These are phyloP conservation scores for Rasamsonia emersonii DNA, from an alignment of 2,329 filamentous ascomycete genomes.

Conservation along the genomic window DNA sequence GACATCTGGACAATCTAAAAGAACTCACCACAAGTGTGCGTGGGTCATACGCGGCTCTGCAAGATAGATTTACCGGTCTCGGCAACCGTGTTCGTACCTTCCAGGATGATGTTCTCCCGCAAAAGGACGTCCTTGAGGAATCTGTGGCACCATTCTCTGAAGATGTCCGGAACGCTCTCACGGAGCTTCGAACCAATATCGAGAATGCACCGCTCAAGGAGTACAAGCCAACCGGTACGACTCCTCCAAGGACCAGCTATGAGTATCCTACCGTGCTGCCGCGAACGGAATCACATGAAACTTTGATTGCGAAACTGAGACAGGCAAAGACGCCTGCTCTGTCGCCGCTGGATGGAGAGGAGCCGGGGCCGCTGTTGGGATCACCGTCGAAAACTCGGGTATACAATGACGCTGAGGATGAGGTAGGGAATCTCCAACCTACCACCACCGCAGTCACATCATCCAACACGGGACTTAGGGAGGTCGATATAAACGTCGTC, in stretches of 20 bases:
- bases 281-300: slow-evolving; percentile 58
- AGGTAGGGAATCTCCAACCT: slow-evolving; percentile 25
- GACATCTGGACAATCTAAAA: slow-evolving; percentile 59
- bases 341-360: slow-evolving; percentile 24
- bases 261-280: slow-evolving; percentile 72
- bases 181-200: slow-evolving; percentile 62
- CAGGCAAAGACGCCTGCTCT: slow-evolving; percentile 26
- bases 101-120: slow-evolving; percentile 57
- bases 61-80: slow-evolving; percentile 60
- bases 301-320: slow-evolving; percentile 45
- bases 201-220: slow-evolving; percentile 59
- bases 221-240: slow-evolving; percentile 77
- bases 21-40: slow-evolving; percentile 60
- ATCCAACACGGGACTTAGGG: slow-evolving; percentile 39
- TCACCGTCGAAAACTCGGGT: slow-evolving; percentile 44
- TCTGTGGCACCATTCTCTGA: slow-evolving; percentile 52
- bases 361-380: slow-evolving; percentile 13
- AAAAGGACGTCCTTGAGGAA: slow-evolving; percentile 50
- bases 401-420: slow-evolving; percentile 41
- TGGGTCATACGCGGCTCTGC: slow-evolving; percentile 63
- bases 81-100: slow-evolving; percentile 60
- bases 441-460: slow-evolving; percentile 19
- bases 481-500: slow-evolving; percentile 44
- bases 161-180: slow-evolving; percentile 59
- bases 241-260: slow-evolving; percentile 73